Percentiles rank a stretch among this genome's conserved stretches.
Conservation (phyloP, 306 rosid species). For the Cicer arietinum region DNA sequence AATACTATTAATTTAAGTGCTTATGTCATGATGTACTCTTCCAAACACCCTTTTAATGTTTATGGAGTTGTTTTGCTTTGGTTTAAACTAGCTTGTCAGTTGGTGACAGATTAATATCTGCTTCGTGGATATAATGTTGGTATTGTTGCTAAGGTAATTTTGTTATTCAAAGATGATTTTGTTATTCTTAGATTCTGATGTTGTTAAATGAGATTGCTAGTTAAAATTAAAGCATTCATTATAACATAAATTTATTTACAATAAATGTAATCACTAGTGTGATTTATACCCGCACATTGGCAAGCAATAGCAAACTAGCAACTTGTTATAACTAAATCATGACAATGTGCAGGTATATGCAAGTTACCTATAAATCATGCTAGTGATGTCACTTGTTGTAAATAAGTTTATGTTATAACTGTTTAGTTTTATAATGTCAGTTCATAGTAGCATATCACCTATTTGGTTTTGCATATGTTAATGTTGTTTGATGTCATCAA, state of each 20-base stretch:
- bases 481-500: slow-evolving; percentile 25
- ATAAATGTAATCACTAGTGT: too few relatives aligned
- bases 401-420: slow-evolving; percentile 25
- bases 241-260: too few relatives aligned
- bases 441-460: background rate
- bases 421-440: slow-evolving; percentile 4
- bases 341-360: too few relatives aligned
- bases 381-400: background rate
- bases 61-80: slow-evolving; percentile 21
- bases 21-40: background rate
- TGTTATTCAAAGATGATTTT: background rate
- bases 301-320: too few relatives aligned
- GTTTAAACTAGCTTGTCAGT: slow-evolving; percentile 41
- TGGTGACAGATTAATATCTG: background rate
- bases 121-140: slow-evolving; percentile 13
- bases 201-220: slow-evolving; percentile 32
- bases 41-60: slow-evolving; percentile 7
- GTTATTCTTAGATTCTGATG: slow-evolving; percentile 8
- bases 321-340: too few relatives aligned
- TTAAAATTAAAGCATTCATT: too few relatives aligned
- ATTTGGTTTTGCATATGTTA: slow-evolving; percentile 11
- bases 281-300: too few relatives aligned
- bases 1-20: background rate
- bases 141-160: slow-evolving; percentile 4
- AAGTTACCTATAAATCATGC: background rate